Conservation (phyloP, 169 alveolate genomes). For the Plasmodium inui region DNA sequence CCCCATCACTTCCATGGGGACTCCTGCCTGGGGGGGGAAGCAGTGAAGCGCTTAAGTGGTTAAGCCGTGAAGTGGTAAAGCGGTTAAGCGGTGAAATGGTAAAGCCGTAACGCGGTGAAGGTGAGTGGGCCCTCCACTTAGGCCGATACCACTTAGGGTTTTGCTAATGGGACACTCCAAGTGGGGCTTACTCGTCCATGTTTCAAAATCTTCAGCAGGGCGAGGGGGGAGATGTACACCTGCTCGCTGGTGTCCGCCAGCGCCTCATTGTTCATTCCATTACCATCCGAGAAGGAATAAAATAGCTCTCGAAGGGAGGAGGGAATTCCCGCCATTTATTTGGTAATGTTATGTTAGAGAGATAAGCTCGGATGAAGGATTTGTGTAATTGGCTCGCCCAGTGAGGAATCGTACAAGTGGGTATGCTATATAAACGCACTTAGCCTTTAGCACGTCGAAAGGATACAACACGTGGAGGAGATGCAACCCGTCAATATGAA, state of each 20-base stretch:
- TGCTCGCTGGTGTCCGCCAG: conserved; percentile 95
- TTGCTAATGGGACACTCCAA: neutral
- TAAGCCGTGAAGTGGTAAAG: neutral
- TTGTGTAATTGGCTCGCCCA: neutral
- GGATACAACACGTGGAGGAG: neutral
- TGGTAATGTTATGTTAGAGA: neutral
- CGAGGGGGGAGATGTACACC: conserved; percentile 97
- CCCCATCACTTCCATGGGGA: conserved; percentile 99
- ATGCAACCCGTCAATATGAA: neutral
- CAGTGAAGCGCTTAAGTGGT: neutral
- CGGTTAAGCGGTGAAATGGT: neutral
- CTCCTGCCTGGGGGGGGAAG: conserved; percentile 93
- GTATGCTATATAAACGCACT: neutral
- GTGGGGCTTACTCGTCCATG: conserved; percentile 94
- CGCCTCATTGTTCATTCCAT: conserved; percentile 82
- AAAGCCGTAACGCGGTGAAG: neutral
- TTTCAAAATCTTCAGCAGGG: conserved; percentile 97
- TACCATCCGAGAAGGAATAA: conserved; percentile 83
- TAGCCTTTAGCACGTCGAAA: neutral
- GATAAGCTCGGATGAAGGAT: neutral
- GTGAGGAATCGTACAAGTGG: neutral
- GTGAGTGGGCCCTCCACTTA: neutral
- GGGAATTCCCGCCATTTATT: conserved; percentile 71
- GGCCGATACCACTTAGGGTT: neutral
- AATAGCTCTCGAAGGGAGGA: conserved; percentile 79